Percentiles rank a stretch among this genome's conserved stretches.
phyloP scores from a whole-genome alignment of 2,329 filamentous ascomycete species.

The Emergomyces pasteurianus region DNA sequence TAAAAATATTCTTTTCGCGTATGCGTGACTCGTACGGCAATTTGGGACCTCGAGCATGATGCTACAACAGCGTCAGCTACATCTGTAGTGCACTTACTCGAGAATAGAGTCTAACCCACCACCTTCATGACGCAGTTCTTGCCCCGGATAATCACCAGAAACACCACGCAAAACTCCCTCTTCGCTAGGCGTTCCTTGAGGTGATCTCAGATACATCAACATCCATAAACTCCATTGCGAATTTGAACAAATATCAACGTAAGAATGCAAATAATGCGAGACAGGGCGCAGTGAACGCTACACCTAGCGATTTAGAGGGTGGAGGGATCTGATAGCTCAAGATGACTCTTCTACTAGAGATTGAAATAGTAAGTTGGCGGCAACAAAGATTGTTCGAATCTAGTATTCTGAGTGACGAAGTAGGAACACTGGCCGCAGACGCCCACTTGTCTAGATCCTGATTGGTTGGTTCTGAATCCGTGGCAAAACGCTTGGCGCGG shows the following conservation, averaged over 20 bases:
- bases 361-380: too few species aligned
- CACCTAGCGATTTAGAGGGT: too few species aligned
- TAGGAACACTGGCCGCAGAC: too few species aligned
- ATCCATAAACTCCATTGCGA: constrained; percentile 4
- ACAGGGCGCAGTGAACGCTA: too few species aligned
- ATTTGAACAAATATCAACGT: background rate
- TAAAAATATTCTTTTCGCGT: constrained; percentile 1
- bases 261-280: too few species aligned
- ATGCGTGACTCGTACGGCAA: background rate
- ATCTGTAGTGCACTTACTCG: background rate
- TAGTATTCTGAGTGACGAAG: too few species aligned
- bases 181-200: constrained; percentile 3
- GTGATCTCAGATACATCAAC: constrained; percentile 2
- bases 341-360: too few species aligned
- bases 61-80: background rate
- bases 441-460: too few species aligned
- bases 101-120: background rate
- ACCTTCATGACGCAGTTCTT: constrained; percentile 7
- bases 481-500: too few species aligned
- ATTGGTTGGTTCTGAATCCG: too few species aligned
- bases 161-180: constrained; percentile 7
- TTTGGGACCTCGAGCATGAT: constrained; percentile 1
- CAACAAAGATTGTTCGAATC: too few species aligned
- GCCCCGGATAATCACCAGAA: constrained; percentile 6
- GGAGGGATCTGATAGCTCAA: too few species aligned